Percentiles rank a stretch among this genome's conserved stretches.
Conservation (phyloP, 441 rosid genomes). For the Populus hybrid region DNA sequence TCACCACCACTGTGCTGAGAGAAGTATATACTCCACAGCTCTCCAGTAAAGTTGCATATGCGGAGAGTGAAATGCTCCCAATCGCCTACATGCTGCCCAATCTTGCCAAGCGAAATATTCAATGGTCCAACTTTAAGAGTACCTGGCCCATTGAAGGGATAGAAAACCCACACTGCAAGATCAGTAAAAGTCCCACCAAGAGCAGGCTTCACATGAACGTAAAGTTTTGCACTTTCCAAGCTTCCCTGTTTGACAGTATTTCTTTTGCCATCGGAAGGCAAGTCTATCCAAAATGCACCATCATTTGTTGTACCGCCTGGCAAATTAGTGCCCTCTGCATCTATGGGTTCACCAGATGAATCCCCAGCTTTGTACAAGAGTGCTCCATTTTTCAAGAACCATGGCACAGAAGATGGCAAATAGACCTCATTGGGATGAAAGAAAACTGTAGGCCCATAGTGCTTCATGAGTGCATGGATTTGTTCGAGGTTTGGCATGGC, state of each 20-base stretch:
- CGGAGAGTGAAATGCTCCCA: conserved; percentile 92
- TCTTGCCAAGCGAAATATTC: conserved; percentile 43
- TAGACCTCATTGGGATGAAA: conserved; percentile 70
- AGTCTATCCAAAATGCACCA: conserved; percentile 71
- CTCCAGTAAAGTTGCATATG: conserved; percentile 71
- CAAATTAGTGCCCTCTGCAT: conserved; percentile 58
- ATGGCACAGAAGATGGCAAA: conserved; percentile 76
- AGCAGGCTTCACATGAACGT: conserved; percentile 76
- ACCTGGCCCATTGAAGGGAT: conserved; percentile 80
- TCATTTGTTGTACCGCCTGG: conserved; percentile 68
- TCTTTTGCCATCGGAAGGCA: conserved; percentile 47
- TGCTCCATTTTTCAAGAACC: conserved; percentile 78
- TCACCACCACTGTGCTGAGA: conserved; percentile 59
- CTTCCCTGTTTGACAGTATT: conserved; percentile 52
- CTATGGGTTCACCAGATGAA: conserved; percentile 41
- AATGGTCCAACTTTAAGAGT: conserved; percentile 17
- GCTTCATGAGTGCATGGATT: conserved; percentile 55
- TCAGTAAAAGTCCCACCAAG: conserved; percentile 79
- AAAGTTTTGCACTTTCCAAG: conserved; percentile 65
- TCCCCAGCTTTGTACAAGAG: conserved; percentile 43
- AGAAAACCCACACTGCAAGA: conserved; percentile 81
- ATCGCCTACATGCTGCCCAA: conserved; percentile 88
- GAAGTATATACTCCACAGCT: conserved; percentile 37
- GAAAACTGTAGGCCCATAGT: conserved; percentile 72
- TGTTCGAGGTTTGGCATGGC: conserved; percentile 79